Base-by-base conservation (phyloP, 257 asterid genomes). In the Salvia rosmarinus region DNA sequence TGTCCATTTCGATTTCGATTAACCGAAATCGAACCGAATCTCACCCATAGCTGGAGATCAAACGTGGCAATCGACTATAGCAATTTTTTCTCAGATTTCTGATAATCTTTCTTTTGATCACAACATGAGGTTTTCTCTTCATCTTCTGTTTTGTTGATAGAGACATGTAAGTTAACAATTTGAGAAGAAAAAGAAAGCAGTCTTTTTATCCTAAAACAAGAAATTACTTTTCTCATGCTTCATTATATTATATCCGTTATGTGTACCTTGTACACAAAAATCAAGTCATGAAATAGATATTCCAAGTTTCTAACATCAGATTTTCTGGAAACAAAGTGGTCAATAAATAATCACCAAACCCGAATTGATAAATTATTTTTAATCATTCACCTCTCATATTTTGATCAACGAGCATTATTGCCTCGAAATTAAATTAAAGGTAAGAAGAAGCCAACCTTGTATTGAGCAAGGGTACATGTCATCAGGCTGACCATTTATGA, bases 401-500 rank as follows among this genome's bases (percentile, higher is more conserved):
- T n/a, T n/a, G n/a, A n/a, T n/a, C n/a, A n/a, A n/a, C n/a, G n/a
- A n/a, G n/a, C n/a, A n/a, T n/a, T n/a, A n/a, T n/a, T n/a, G n/a
- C n/a, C n/a, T n/a, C n/a, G n/a, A n/a, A 47, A 5, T 37, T 47
- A 47, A 16, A 49, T 44, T 4, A 4, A 25, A 4, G n/a, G n/a
- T n/a, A n/a, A n/a, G 1, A 57, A 30, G 13, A 57, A 32, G 9
- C 68, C 5, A 20, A 87, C 93, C 93, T 72, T 63, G 77, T 28
- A 9, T 50, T 3, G 94, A 87, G 80, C 94, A 87, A 4, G 82
- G 84, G 66, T 84, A 82, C 6, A 23, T 25, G 46, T 84, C 87
- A 13, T 91, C 95, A 6, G 91, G 95, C 34, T 88, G 95, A 6
- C 95, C 91, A 52, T 87, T 87, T 46, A 87, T 80, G 0, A 82